Conservation (phyloP, 768 basidiomycete species). For the Rhizopogon vinicolor region DNA sequence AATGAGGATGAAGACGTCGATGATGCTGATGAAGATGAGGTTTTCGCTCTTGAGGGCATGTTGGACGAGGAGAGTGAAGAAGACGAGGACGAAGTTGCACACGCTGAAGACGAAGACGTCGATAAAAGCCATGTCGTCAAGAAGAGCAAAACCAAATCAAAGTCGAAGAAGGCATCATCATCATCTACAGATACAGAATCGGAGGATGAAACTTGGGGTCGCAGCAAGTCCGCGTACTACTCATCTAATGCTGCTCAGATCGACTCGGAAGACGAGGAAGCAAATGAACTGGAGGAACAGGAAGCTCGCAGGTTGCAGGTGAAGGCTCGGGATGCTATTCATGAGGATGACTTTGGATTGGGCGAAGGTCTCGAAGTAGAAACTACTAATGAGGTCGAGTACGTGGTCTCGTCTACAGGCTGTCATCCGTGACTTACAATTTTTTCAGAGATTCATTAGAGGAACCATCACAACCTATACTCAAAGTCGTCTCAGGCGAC, state of each 20-base stretch:
- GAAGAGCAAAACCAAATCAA: constrained; percentile 9
- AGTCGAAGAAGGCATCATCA: constrained; percentile 10
- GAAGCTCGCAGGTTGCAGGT: constrained; percentile 78
- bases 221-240: constrained; percentile 76
- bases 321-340: constrained; percentile 67
- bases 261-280: constrained; percentile 87
- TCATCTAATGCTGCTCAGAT: constrained; percentile 77
- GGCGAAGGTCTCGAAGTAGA: constrained; percentile 47
- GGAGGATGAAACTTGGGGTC: constrained; percentile 80
- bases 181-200: constrained; percentile 19
- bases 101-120: constrained; percentile 18
- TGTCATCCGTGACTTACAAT: background rate
- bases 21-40: constrained; percentile 68
- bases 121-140: constrained; percentile 13
- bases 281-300: constrained; percentile 81
- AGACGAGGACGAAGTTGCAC: constrained; percentile 17
- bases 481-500: constrained; percentile 42
- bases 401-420: constrained; percentile 2
- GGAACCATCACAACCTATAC: background rate
- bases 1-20: constrained; percentile 52
- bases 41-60: constrained; percentile 69
- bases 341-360: constrained; percentile 82
- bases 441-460: constrained; percentile 11
- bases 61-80: constrained; percentile 45
- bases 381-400: constrained; percentile 25